Evolutionary conservation across 768 basidiomycete species (phyloP).

Genomic region (Boletus rubescentipes): DNA sequence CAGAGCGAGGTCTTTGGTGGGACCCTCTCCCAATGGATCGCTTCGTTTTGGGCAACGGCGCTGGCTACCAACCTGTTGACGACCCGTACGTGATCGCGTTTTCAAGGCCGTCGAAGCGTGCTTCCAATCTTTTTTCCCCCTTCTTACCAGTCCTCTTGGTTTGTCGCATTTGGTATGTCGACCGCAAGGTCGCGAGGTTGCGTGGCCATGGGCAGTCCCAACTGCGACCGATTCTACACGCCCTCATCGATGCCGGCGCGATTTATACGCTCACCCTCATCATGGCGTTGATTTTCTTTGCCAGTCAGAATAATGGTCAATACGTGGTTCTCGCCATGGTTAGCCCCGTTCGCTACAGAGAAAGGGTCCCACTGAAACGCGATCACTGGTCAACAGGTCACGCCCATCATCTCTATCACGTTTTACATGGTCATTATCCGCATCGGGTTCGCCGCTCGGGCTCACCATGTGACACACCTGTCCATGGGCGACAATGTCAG

Average conservation of each 20-base stretch:
- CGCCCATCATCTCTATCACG: neutral
- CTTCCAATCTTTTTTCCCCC: neutral
- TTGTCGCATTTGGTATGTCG: slow-evolving; percentile 27
- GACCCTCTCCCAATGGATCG: slow-evolving; percentile 31
- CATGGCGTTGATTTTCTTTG: neutral
- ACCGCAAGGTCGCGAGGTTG: slow-evolving; percentile 1
- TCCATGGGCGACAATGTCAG: no score
- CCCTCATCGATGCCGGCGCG: neutral
- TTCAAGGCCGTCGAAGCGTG: no score
- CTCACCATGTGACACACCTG: neutral
- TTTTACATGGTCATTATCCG: neutral
- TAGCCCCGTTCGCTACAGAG: no score
- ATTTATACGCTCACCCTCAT: neutral
- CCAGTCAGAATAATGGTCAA: neutral
- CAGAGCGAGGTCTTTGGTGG: slow-evolving; percentile 25
- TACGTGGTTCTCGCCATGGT: neutral
- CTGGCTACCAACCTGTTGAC: slow-evolving; percentile 28
- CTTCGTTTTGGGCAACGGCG: slow-evolving; percentile 20
- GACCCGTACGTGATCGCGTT: slow-evolving; percentile 17
- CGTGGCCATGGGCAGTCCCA: neutral
- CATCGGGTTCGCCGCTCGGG: no score
- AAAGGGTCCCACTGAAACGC: neutral
- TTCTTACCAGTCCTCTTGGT: slow-evolving; percentile 23
- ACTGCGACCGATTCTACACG: neutral
- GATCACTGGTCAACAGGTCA: neutral